These are phyloP conservation scores for Diutina sp. DNA, from an alignment of 1,139 yeast species.

Conservation along the genomic window DNA sequence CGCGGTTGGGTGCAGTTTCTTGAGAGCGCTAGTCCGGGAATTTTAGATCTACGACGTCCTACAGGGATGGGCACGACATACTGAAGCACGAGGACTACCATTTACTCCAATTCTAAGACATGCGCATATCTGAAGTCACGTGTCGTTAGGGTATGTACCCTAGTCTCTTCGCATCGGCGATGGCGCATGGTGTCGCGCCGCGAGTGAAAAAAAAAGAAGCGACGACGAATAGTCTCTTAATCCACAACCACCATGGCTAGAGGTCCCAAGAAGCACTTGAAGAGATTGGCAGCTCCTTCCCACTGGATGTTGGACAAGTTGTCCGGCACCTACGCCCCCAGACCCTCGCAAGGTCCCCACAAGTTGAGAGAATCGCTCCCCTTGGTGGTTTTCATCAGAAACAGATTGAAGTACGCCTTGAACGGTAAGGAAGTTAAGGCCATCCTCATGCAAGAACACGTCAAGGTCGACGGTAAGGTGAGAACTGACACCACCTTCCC, in stretches of 20 bases:
- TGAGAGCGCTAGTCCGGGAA: no score
- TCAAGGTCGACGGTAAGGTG: constrained; percentile 97
- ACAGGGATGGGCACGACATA: not conserved
- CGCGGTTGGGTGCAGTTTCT: no score
- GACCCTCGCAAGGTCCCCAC: constrained; percentile 99
- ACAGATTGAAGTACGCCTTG: constrained; percentile 98
- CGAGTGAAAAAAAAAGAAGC: not conserved
- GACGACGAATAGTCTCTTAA: not conserved
- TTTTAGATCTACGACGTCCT: not conserved
- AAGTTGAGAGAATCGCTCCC: constrained; percentile 98
- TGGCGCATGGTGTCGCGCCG: not conserved
- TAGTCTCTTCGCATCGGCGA: not conserved
- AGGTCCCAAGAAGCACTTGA: constrained; percentile 72
- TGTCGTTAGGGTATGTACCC: not conserved
- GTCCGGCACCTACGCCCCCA: constrained; percentile 99
- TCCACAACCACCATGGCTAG: constrained; percentile 2
- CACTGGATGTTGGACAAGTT: constrained; percentile 99
- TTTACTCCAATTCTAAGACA: no score
- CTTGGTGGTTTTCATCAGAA: constrained; percentile 94
- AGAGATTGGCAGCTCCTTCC: constrained; percentile 99
- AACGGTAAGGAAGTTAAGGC: constrained; percentile 99
- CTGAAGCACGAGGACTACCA: no score
- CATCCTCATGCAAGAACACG: constrained; percentile 97
- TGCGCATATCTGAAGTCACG: not conserved
- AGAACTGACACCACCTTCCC: constrained; percentile 99